Percentiles rank a stretch among this genome's conserved stretches.
phyloP scores from a whole-genome alignment of 2,329 filamentous ascomycete species.

The Colletotrichum liaoningense region DNA sequence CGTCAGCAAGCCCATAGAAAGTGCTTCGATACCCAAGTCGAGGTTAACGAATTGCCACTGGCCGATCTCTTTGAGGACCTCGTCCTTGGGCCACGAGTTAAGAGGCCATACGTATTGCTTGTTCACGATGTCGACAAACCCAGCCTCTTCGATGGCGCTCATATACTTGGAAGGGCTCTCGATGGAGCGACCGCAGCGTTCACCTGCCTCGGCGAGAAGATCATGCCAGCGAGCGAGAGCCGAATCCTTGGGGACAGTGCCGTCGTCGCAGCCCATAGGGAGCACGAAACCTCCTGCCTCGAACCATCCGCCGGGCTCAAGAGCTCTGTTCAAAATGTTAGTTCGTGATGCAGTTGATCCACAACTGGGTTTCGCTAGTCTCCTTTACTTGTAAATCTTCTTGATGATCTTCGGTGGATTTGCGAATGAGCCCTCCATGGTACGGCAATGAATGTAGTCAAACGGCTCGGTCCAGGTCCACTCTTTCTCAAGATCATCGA shows the following conservation, averaged over 20 bases:
- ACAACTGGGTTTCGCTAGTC: background rate
- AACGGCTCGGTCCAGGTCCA: slow-evolving; percentile 52
- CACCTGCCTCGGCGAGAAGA: slow-evolving; percentile 44
- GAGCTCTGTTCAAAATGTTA: slow-evolving; percentile 7
- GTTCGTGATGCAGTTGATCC: background rate
- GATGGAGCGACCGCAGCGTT: slow-evolving; percentile 43
- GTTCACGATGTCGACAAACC: slow-evolving; percentile 12
- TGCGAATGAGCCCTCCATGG: slow-evolving; percentile 43
- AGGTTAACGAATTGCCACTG: slow-evolving; percentile 43
- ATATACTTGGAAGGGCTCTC: slow-evolving; percentile 43
- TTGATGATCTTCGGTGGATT: slow-evolving; percentile 24
- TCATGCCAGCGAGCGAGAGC: slow-evolving; percentile 43
- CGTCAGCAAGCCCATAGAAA: slow-evolving; percentile 50
- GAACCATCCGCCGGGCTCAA: slow-evolving; percentile 47
- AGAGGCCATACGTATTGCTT: slow-evolving; percentile 29
- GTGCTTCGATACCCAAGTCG: slow-evolving; percentile 45
- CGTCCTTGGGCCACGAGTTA: slow-evolving; percentile 38
- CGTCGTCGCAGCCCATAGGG: slow-evolving; percentile 45
- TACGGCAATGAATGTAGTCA: slow-evolving; percentile 52
- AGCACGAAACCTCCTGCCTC: slow-evolving; percentile 44
- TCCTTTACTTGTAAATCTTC: slow-evolving; percentile 6
- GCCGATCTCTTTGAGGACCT: slow-evolving; percentile 25
- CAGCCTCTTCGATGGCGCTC: slow-evolving; percentile 19
- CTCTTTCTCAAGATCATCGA: slow-evolving; percentile 54
- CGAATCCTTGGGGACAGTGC: slow-evolving; percentile 42